These are phyloP conservation scores for Pseudopyricularia cyperi DNA, from an alignment of 2,329 filamentous ascomycete species.

Conservation along the genomic window DNA sequence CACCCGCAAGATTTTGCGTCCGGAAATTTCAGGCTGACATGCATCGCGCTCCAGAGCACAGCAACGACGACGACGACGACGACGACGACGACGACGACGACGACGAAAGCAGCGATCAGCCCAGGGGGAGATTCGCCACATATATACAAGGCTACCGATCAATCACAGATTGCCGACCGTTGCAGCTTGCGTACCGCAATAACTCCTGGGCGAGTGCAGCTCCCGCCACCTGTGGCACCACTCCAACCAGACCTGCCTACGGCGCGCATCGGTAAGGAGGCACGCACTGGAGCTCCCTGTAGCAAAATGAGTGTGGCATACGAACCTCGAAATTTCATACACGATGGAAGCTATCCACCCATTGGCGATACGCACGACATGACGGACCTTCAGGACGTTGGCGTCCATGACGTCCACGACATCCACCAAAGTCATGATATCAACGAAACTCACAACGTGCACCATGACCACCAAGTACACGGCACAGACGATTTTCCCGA, in stretches of 20 bases:
- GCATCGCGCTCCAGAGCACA: neutral
- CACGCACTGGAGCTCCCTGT: neutral
- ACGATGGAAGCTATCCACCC: slow-evolving; percentile 11
- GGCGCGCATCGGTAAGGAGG: neutral
- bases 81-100: neutral
- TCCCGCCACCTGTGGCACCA: neutral
- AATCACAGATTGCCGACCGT: neutral
- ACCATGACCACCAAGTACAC: slow-evolving; percentile 1
- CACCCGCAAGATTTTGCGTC: neutral
- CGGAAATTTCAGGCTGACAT: neutral
- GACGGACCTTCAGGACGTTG: neutral
- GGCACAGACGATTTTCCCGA: neutral
- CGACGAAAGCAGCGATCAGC: neutral
- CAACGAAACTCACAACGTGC: slow-evolving; percentile 8
- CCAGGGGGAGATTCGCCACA: neutral
- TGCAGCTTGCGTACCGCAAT: neutral
- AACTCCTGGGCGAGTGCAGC: neutral
- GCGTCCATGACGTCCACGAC: neutral
- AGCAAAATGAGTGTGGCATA: slow-evolving; percentile 11
- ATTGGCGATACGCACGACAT: slow-evolving; percentile 6
- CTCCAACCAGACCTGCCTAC: neutral
- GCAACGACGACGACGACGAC: neutral
- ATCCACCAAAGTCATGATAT: slow-evolving; percentile 4
- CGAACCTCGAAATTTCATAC: slow-evolving; percentile 8
- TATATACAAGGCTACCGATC: neutral